Conservation (phyloP, 2,329 filamentous ascomycete species). For the Fusarium ramigenum region DNA sequence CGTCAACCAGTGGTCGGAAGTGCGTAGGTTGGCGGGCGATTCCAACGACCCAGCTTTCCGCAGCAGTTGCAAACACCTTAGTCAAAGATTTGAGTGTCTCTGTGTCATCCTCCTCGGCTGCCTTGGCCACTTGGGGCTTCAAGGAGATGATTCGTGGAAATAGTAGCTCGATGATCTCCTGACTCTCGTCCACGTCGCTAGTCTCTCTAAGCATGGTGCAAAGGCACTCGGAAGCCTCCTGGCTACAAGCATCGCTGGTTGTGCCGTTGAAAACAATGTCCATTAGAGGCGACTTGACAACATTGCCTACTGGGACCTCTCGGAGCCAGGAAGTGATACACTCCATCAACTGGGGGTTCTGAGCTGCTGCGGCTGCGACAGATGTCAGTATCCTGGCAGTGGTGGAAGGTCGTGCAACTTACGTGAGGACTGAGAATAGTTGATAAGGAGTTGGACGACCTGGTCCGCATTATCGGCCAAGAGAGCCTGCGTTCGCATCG, state of each 20-base stretch:
- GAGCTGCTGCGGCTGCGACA: slow-evolving; percentile 73
- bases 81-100: slow-evolving; percentile 91
- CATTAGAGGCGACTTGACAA: slow-evolving; percentile 87
- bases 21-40: slow-evolving; percentile 84
- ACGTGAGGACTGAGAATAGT: slow-evolving; percentile 93
- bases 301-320: slow-evolving; percentile 84
- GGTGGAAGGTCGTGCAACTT: slow-evolving; percentile 49
- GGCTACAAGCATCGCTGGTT: slow-evolving; percentile 78
- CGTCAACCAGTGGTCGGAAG: slow-evolving; percentile 87
- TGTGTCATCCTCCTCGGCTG: slow-evolving; percentile 81
- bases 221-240: slow-evolving; percentile 90
- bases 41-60: slow-evolving; percentile 91
- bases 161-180: slow-evolving; percentile 81
- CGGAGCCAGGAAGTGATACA: slow-evolving; percentile 97
- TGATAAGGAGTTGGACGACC: slow-evolving; percentile 86
- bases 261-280: slow-evolving; percentile 82
- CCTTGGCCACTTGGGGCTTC: slow-evolving; percentile 77
- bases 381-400: slow-evolving; percentile 26
- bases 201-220: slow-evolving; percentile 94
- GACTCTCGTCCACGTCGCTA: slow-evolving; percentile 89
- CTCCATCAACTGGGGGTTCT: slow-evolving; percentile 90
- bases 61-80: slow-evolving; percentile 90
- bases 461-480: slow-evolving; percentile 89
- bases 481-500: slow-evolving; percentile 84
- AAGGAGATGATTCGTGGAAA: slow-evolving; percentile 84